phyloP scores from a whole-genome alignment of 1,284 basidiomycete species.

The Ustilago vetiveriae region DNA sequence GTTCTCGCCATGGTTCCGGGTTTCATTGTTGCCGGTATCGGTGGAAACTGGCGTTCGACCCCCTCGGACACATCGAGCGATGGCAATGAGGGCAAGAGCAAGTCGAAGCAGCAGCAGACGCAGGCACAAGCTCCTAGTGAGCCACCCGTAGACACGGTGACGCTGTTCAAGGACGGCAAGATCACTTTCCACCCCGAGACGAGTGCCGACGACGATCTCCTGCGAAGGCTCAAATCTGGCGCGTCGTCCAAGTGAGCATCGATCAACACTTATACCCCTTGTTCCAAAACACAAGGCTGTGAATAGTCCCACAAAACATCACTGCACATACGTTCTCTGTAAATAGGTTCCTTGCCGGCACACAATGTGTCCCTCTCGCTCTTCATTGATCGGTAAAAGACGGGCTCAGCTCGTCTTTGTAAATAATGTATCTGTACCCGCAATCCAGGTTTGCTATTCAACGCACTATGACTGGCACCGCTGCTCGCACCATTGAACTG shows the following conservation, averaged over 20 bases:
- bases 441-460: neutral
- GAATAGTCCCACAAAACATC: neutral
- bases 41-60: conserved; percentile 69
- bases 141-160: conserved; percentile 31
- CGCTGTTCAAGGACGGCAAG: conserved; percentile 71
- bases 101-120: neutral
- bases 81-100: neutral
- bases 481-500: no score
- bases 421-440: no score
- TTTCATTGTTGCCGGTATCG: conserved; percentile 59
- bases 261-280: conserved; percentile 5
- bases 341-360: neutral
- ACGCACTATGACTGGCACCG: no score
- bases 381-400: no score
- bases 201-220: conserved; percentile 66
- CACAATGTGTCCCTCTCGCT: no score
- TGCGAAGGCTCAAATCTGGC: conserved; percentile 21
- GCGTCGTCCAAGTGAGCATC: neutral
- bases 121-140: conserved; percentile 12
- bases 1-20: conserved; percentile 73
- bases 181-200: conserved; percentile 88
- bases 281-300: neutral
- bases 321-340: conserved; percentile 1
- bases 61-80: conserved; percentile 66
- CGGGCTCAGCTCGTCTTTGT: no score